phyloP scores from a whole-genome alignment of 2,329 filamentous ascomycete genomes.

The Hymenoscyphus albidus region DNA sequence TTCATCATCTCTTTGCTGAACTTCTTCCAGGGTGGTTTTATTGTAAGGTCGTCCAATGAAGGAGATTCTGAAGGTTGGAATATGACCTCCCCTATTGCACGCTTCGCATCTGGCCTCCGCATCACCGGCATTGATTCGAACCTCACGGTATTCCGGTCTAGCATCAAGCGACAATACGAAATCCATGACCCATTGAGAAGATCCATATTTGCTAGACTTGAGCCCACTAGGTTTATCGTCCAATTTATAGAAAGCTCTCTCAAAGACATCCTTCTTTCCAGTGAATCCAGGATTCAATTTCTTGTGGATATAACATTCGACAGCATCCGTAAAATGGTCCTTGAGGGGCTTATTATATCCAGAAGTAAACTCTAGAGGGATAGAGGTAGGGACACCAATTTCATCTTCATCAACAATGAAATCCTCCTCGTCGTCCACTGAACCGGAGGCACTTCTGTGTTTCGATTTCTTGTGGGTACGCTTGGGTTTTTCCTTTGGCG shows the following conservation, averaged over 20 bases:
- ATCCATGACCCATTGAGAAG: slow-evolving; percentile 62
- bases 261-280: slow-evolving; percentile 60
- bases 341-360: slow-evolving; percentile 64
- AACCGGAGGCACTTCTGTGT: slow-evolving; percentile 13
- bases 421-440: slow-evolving; percentile 34
- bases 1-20: slow-evolving; percentile 45
- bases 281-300: slow-evolving; percentile 70
- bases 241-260: slow-evolving; percentile 65
- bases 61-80: slow-evolving; percentile 59
- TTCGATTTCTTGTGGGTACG: slow-evolving; percentile 2
- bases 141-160: slow-evolving; percentile 52
- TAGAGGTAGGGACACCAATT: slow-evolving; percentile 52
- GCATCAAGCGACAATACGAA: slow-evolving; percentile 65
- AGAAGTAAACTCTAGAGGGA: slow-evolving; percentile 67
- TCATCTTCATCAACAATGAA: slow-evolving; percentile 64
- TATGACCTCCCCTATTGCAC: slow-evolving; percentile 66
- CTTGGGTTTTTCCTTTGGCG: slow-evolving; percentile 8
- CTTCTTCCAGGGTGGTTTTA: slow-evolving; percentile 59
- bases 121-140: slow-evolving; percentile 33
- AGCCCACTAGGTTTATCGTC: slow-evolving; percentile 64
- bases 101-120: slow-evolving; percentile 40
- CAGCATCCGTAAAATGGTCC: slow-evolving; percentile 68
- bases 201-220: slow-evolving; percentile 67
- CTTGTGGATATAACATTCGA: slow-evolving; percentile 80
- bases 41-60: slow-evolving; percentile 66